These are phyloP conservation scores for Capsicum chinense DNA, from an alignment of 257 asterid genomes.

Conservation along the genomic window DNA sequence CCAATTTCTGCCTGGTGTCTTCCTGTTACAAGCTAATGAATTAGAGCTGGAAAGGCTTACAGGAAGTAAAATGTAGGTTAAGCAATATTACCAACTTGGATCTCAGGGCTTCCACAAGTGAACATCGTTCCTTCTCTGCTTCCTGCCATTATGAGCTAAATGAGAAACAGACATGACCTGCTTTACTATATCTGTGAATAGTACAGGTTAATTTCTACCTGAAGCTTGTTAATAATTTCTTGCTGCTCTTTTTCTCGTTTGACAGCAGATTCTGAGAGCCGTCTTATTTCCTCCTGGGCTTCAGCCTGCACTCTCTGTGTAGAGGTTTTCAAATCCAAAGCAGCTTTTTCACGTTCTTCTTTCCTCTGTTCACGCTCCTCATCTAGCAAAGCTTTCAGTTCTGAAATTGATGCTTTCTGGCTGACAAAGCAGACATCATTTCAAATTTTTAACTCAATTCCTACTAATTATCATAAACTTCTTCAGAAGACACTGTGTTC, in stretches of 20 bases:
- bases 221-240: slow-evolving; percentile 89
- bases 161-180: slow-evolving; percentile 15
- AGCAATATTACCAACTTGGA: slow-evolving; percentile 74
- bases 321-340: slow-evolving; percentile 65
- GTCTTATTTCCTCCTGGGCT: slow-evolving; percentile 74
- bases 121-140: slow-evolving; percentile 83
- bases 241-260: slow-evolving; percentile 90
- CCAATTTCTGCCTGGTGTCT: slow-evolving; percentile 90
- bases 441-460: slow-evolving; percentile 6
- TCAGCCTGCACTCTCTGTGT: slow-evolving; percentile 82
- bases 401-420: slow-evolving; percentile 82
- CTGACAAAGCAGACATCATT: slow-evolving; percentile 53
- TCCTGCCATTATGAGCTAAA: slow-evolving; percentile 55
- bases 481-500: neutral
- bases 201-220: slow-evolving; percentile 47
- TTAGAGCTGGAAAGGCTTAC: neutral
- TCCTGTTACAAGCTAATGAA: slow-evolving; percentile 53
- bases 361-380: slow-evolving; percentile 97
- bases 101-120: slow-evolving; percentile 77
- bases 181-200: neutral
- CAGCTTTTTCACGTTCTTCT: slow-evolving; percentile 89
- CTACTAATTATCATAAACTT: neutral
- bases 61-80: slow-evolving; percentile 29
- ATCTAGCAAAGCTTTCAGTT: slow-evolving; percentile 73
- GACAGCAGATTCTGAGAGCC: slow-evolving; percentile 67